Percentiles rank a stretch among this genome's conserved stretches.
Evolutionary conservation across 148 eudicot genomes (phyloP).

Genomic region (Amaranthus cruentus): DNA sequence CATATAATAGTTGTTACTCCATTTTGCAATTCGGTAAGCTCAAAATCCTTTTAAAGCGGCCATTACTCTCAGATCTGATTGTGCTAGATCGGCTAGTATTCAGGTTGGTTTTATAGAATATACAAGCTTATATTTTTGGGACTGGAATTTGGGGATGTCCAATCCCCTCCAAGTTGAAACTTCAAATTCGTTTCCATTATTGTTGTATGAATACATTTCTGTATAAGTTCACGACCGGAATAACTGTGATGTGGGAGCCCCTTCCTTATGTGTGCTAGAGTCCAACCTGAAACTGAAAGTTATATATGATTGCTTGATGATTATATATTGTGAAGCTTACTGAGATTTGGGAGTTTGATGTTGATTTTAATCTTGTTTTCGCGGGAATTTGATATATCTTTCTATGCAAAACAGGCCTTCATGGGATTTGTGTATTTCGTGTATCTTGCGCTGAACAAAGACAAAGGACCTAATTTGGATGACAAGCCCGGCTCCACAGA

Average conservation of each 20-base stretch:
- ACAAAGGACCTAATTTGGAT: constrained; percentile 57
- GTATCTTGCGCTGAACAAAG: constrained; percentile 82
- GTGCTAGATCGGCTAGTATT: no score
- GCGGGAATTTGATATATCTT: neutral
- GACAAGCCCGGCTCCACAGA: constrained; percentile 42
- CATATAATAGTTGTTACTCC: no score
- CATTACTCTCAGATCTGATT: no score
- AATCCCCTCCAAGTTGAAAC: neutral
- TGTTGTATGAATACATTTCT: neutral
- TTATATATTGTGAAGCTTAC: neutral
- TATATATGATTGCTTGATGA: no score
- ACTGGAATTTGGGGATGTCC: neutral
- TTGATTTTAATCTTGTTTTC: no score
- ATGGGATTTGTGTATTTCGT: constrained; percentile 84
- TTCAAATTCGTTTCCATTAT: neutral
- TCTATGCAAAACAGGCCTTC: constrained; percentile 49
- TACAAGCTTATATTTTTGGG: no score
- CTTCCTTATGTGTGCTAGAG: no score
- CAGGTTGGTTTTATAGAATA: no score
- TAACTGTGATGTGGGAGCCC: neutral
- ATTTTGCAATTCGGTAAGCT: no score
- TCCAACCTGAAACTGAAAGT: no score
- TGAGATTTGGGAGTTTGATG: neutral
- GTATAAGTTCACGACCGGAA: neutral
- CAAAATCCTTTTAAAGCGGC: no score